phyloP scores from a whole-genome alignment of 805 yeast genomes.

The Grigorovia humatica region DNA sequence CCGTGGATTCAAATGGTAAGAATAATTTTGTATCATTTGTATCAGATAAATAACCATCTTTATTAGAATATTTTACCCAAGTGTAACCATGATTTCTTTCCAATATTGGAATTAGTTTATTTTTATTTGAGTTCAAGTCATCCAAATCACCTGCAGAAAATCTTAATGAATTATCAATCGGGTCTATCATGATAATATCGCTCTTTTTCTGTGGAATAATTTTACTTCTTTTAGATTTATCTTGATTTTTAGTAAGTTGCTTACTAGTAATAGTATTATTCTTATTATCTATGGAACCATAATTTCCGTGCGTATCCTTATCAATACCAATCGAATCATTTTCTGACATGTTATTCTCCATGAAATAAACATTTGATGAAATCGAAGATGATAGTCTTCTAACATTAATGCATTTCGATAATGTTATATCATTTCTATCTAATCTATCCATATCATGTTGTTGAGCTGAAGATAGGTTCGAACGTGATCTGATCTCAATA shows the following conservation, averaged over 20 bases:
- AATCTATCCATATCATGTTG: neutral
- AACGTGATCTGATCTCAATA: neutral
- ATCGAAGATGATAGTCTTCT: slow-evolving; percentile 28
- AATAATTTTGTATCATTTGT: neutral
- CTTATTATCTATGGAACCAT: neutral
- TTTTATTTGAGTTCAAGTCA: neutral
- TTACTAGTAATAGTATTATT: neutral
- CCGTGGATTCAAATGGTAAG: neutral
- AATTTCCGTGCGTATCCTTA: slow-evolving; percentile 2
- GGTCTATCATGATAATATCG: slow-evolving; percentile 12
- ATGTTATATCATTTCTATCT: slow-evolving; percentile 25
- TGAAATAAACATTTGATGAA: slow-evolving; percentile 24
- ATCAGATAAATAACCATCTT: neutral
- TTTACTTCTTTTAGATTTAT: neutral
- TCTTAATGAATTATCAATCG: slow-evolving; percentile 16
- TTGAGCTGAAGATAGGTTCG: neutral
- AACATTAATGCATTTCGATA: slow-evolving; percentile 30
- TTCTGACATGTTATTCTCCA: neutral
- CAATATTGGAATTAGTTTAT: slow-evolving; percentile 3
- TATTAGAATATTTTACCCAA: slow-evolving; percentile 6
- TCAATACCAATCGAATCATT: neutral
- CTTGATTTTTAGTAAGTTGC: neutral
- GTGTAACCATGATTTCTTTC: slow-evolving; percentile 5
- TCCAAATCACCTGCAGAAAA: slow-evolving; percentile 10
- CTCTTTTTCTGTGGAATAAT: neutral